Evolutionary conservation across 2,329 filamentous ascomycete genomes (phyloP).

Genomic region (Blastomyces parvus): DNA sequence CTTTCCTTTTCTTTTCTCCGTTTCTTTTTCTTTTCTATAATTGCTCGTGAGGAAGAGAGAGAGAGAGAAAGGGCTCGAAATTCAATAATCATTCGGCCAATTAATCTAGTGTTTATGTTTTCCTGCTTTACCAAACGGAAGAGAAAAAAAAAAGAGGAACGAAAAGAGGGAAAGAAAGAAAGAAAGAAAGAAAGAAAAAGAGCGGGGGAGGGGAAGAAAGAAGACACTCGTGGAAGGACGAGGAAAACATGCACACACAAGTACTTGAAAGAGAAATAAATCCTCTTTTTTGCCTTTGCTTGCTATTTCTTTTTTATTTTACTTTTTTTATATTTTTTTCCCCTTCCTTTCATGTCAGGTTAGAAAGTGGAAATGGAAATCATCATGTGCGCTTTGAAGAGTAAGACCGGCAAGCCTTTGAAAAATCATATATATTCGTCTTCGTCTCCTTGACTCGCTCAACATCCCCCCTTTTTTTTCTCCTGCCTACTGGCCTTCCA

Average conservation of each 20-base stretch:
- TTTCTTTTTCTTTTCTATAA: conserved; percentile 1
- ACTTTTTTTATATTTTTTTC: no score
- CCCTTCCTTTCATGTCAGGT: background rate
- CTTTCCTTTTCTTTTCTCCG: conserved; percentile 1
- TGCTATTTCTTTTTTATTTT: background rate
- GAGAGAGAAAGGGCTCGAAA: background rate
- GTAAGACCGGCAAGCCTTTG: background rate
- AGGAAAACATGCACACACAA: background rate
- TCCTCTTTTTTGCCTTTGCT: background rate
- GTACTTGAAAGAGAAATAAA: background rate
- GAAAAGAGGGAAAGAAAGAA: no score
- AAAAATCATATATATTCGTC: background rate
- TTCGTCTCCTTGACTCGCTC: background rate
- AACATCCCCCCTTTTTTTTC: background rate
- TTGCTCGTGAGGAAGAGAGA: background rate
- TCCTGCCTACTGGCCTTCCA: background rate
- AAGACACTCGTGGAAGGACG: background rate
- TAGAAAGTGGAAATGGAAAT: conserved; percentile 2
- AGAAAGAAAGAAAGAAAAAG: no score
- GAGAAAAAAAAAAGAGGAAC: background rate
- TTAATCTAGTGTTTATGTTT: background rate
- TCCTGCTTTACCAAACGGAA: background rate
- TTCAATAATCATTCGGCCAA: background rate
- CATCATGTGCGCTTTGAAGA: background rate
- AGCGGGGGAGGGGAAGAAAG: no score